Base-by-base conservation (phyloP, 805 yeast species). In the Spathaspora arborariae region DNA sequence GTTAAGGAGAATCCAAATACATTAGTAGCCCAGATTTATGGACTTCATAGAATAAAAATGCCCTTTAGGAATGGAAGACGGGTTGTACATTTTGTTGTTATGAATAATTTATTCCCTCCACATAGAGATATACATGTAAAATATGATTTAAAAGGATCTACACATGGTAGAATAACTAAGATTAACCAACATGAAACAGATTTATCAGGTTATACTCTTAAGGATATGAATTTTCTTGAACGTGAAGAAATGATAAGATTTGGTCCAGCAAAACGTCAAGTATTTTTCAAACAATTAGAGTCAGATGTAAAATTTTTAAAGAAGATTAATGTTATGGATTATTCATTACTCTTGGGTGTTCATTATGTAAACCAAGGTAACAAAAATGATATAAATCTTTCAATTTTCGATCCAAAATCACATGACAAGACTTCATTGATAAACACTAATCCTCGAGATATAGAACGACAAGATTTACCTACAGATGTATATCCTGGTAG, bases 21-120 rank as follows among this genome's bases (percentile, higher is more conserved):
- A 0, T 73, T 94, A 51, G 71, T 94, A 5, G 85, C 96, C n/a
- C 99, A 94, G 67, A 90, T 92, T 64, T 94, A 94, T 67, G 99
- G 99, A 0, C 74, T 94, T 45, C 98, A 94, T 63, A 74, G 99
- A 49, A 84, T 94, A 42, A 90, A 92, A 63, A 84, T 92, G 81
- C 96, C 96, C 7, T 76, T 84, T 39, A 75, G 78, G 7, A 79
- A 77, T 37, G 70, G 72, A 1, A 65, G 68, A 36, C 76, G 90
- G 45, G 91, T 88, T 61, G 88, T 94, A 35, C 96, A 94, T 66
- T 92, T 94, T 56, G 75, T 94, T 45, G 97, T 94, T 27, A 94
- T 94, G 99, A 94, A 94, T 72, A 94, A 94, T 60, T 75, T 94
- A 42, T 94, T 95, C 67, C 98, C 99, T 0, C 96, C 97, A 5